A percentile compares a stretch with the other conserved stretches of the same genome.
Evolutionary conservation across 1,139 yeast species (phyloP).

Genomic region (Candida sanyaensis): DNA sequence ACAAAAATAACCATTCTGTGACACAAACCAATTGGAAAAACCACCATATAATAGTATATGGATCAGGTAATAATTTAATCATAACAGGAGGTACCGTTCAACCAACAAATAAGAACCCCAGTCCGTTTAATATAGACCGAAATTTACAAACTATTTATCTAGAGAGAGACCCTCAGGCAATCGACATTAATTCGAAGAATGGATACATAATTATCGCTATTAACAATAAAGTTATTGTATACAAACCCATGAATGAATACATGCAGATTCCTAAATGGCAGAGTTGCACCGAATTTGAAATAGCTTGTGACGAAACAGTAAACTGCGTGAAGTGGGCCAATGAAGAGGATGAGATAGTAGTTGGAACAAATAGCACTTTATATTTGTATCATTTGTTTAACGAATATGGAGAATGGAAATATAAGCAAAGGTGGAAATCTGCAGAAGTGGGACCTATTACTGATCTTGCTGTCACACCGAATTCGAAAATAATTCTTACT

Average conservation of each 20-base stretch:
- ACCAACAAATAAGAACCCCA: constrained; percentile 13
- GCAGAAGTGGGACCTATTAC: constrained; percentile 60
- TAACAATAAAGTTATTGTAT: constrained; percentile 32
- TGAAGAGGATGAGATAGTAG: constrained; percentile 55
- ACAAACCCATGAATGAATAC: constrained; percentile 47
- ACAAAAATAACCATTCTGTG: constrained; percentile 53
- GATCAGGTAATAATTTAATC: constrained; percentile 86
- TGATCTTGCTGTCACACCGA: constrained; percentile 57
- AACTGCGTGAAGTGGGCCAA: constrained; percentile 70
- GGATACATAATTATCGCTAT: constrained; percentile 59
- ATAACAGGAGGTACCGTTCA: constrained; percentile 32
- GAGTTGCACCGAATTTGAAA: constrained; percentile 22
- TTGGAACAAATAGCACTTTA: constrained; percentile 56
- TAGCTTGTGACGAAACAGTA: constrained; percentile 28
- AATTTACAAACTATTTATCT: constrained; percentile 78
- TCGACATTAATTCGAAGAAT: constrained; percentile 58
- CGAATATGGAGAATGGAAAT: constrained; percentile 42
- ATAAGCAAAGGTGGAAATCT: constrained; percentile 53
- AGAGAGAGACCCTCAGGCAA: constrained; percentile 63
- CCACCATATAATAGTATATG: constrained; percentile 68
- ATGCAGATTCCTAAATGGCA: constrained; percentile 54
- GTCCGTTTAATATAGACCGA: constrained; percentile 19
- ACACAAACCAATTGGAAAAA: constrained; percentile 70
- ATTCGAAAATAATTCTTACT: constrained; percentile 63
- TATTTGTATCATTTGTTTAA: constrained; percentile 54